Percentiles rank a stretch among this genome's conserved stretches.
Evolutionary conservation across 306 rosid species (phyloP).

Genomic region (Datisca glomerata): DNA sequence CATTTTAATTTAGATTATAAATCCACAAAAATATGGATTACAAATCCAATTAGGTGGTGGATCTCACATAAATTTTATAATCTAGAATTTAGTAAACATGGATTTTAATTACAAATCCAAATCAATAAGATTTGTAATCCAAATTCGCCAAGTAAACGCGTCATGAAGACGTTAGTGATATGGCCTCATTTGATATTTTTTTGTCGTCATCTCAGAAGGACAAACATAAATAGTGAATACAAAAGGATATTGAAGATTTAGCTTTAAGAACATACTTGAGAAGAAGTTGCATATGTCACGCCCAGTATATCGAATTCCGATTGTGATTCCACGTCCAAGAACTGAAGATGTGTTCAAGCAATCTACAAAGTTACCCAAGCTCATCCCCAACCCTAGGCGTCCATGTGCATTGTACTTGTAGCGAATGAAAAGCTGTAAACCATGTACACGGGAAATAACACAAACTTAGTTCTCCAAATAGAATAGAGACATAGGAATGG

Average conservation of each 20-base stretch:
- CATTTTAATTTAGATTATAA: too few species aligned
- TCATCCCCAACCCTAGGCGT: conserved; percentile 77
- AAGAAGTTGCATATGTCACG: conserved; percentile 93
- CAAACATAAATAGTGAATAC: neutral
- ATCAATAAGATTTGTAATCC: too few species aligned
- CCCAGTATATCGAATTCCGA: conserved; percentile 80
- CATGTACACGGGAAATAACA: neutral
- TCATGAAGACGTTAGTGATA: too few species aligned
- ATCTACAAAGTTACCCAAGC: conserved; percentile 78
- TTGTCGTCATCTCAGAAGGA: neutral
- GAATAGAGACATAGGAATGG: neutral
- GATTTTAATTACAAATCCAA: too few species aligned
- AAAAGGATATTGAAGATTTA: neutral
- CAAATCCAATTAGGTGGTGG: too few species aligned
- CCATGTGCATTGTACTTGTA: conserved; percentile 72
- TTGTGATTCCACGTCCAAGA: conserved; percentile 45
- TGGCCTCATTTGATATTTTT: too few species aligned
- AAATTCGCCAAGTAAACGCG: too few species aligned
- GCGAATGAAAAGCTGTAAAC: conserved; percentile 50
- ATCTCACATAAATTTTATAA: too few species aligned
- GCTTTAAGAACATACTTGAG: conserved; percentile 52
- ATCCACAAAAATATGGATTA: too few species aligned
- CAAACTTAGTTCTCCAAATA: neutral
- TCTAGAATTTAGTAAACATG: too few species aligned
- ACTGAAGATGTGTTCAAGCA: conserved; percentile 72